phyloP scores from a whole-genome alignment of 2,329 filamentous ascomycete species.

The Fusarium concolor region DNA sequence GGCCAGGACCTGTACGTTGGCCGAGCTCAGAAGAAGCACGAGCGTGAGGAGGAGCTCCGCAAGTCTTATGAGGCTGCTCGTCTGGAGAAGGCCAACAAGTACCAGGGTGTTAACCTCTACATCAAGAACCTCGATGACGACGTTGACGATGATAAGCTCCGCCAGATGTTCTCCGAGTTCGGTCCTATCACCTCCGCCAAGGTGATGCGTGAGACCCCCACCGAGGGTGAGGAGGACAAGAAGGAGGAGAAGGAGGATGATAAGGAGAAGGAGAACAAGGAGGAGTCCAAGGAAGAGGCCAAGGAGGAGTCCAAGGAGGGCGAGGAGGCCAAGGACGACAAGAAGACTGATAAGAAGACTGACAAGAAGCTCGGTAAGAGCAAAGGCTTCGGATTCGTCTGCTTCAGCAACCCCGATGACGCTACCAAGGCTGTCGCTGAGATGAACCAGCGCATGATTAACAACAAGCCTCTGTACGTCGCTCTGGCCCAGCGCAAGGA shows the following conservation, averaged over 20 bases:
- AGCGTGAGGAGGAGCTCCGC: constrained; percentile 98
- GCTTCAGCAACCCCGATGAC: constrained; percentile 99
- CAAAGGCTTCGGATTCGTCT: constrained; percentile 99
- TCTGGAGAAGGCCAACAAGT: constrained; percentile 98
- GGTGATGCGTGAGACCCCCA: constrained; percentile 90
- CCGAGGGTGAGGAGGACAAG: constrained; percentile 66
- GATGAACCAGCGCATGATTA: constrained; percentile 99
- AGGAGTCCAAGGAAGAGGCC: constrained; percentile 60
- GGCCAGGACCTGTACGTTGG: constrained; percentile 97
- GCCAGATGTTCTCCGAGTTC: constrained; percentile 89
- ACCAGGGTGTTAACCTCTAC: constrained; percentile 99
- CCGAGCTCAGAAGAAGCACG: constrained; percentile 99
- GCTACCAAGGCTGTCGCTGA: constrained; percentile 99
- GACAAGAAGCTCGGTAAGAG: constrained; percentile 90
- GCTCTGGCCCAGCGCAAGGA: constrained; percentile 99
- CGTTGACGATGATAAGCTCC: constrained; percentile 96
- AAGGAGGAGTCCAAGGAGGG: constrained; percentile 62
- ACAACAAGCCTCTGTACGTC: constrained; percentile 96
- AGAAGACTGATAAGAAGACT: constrained; percentile 68
- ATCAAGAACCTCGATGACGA: constrained; percentile 99
- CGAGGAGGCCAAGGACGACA: constrained; percentile 62
- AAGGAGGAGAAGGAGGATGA: constrained; percentile 66
- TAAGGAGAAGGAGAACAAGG: constrained; percentile 59
- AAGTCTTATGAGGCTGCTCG: constrained; percentile 98
- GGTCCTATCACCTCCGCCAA: constrained; percentile 98